Evolutionary conservation across 768 basidiomycete genomes (phyloP), one percentile per base, ranked within the genome.

Genomic region (Suillus tomentosus): DNA sequence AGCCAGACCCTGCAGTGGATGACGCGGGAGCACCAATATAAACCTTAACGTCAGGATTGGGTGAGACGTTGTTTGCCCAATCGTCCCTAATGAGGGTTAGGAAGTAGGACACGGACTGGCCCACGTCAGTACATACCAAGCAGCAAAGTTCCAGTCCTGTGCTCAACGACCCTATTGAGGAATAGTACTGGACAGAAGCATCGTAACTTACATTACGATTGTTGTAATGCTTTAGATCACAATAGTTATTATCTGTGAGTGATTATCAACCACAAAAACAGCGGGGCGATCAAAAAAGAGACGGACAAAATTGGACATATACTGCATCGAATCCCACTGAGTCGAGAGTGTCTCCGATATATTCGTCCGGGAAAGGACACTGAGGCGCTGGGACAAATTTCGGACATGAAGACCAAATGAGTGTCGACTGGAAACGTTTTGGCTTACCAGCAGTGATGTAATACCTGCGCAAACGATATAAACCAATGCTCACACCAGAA

Each of bases 291-390:
- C 22, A 40, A 22, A 19, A 34, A 31, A 37, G 14, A 67, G 63
- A 57, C 64, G 17, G 48, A 67, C 83, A 84, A 71, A 84, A 83
- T 65, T 84, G 83, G 24, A 84, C 83, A 51, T 81, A 84, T 59
- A 84, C 73, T 4, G 81, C 83, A 65, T 84, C 83, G 62, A 84
- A 84, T 1, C 68, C 73, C 31, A 80, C 82, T 0, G 69, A 71
- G 67, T 79, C 80, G 68, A 84, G 67, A 43, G 80, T 78, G 0
- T 76, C 69, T 7, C 81, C 79, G 5, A 84, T 69, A 55, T 78
- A 77, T 5, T 80, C 76, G 66, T 84, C 83, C 0, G 83, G 83
- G 69, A 71, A 84, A 6, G 80, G 80, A 68, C 83, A 84, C 57
- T 84, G 78, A 39, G 78, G 78, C 51, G 78, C 78, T 68, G 45